phyloP scores from a whole-genome alignment of 805 yeast genomes.

The Wickerhamiella sergipiensis region DNA sequence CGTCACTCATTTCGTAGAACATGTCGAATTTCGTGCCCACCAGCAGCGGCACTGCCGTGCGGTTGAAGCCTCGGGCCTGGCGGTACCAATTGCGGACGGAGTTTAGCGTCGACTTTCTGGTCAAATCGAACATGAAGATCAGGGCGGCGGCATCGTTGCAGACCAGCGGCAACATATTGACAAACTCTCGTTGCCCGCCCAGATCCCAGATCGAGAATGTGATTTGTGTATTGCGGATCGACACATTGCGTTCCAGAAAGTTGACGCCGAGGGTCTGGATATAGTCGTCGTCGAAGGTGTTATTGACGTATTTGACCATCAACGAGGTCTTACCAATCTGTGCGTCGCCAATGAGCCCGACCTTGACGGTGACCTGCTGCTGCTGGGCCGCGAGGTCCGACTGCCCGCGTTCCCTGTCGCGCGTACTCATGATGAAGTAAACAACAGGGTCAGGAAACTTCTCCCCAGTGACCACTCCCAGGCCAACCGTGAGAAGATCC shows the following conservation, averaged over 20 bases:
- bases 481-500: too few relatives aligned
- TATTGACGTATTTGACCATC: slow-evolving; percentile 96
- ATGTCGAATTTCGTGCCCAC: slow-evolving; percentile 90
- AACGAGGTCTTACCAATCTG: slow-evolving; percentile 91
- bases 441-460: not conserved
- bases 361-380: slow-evolving; percentile 40
- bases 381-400: slow-evolving; percentile 19
- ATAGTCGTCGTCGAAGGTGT: slow-evolving; percentile 79
- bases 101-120: slow-evolving; percentile 71
- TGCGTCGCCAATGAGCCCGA: slow-evolving; percentile 90
- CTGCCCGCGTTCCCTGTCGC: slow-evolving; percentile 8
- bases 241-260: slow-evolving; percentile 81
- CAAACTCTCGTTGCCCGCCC: slow-evolving; percentile 91
- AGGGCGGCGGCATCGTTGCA: slow-evolving; percentile 87
- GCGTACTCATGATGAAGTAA: not conserved
- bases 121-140: slow-evolving; percentile 77
- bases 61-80: slow-evolving; percentile 78
- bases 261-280: slow-evolving; percentile 92
- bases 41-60: slow-evolving; percentile 78
- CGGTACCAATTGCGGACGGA: slow-evolving; percentile 93
- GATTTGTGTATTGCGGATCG: slow-evolving; percentile 72
- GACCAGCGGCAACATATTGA: slow-evolving; percentile 88
- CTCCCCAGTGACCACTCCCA: too few relatives aligned
- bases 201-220: slow-evolving; percentile 90
- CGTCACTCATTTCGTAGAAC: slow-evolving; percentile 63